These are phyloP conservation scores for Metschnikowia cerradonensis DNA, from an alignment of 805 yeast genomes.

Conservation along the genomic window DNA sequence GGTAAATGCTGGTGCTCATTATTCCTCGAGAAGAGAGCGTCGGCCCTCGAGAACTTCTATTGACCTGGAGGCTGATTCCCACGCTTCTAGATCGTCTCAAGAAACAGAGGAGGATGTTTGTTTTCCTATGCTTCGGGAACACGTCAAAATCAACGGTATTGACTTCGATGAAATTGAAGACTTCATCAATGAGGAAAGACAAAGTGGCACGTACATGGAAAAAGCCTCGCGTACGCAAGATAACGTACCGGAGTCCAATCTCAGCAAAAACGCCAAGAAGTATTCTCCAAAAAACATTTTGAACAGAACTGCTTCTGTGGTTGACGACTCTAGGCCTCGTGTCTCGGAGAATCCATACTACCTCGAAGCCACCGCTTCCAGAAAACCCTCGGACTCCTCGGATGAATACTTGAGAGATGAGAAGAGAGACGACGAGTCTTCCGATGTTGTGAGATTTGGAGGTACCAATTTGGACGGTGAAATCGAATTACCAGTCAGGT, in stretches of 20 bases:
- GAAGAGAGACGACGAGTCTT: constrained; percentile 19
- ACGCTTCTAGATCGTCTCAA: constrained; percentile 72
- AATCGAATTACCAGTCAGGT: constrained; percentile 61
- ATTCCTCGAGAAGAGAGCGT: constrained; percentile 22
- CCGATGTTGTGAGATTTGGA: constrained; percentile 40
- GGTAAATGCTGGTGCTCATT: constrained; percentile 15
- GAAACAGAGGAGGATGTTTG: constrained; percentile 98
- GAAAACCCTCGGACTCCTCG: constrained; percentile 21
- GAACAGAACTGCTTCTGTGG: constrained; percentile 6
- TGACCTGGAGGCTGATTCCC: constrained; percentile 68
- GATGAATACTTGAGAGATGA: constrained; percentile 21
- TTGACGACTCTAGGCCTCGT: neutral
- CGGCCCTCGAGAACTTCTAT: constrained; percentile 36
- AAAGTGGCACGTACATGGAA: constrained; percentile 32
- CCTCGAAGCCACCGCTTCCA: neutral
- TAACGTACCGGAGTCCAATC: constrained; percentile 24
- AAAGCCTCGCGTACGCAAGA: constrained; percentile 21
- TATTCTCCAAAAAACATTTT: constrained; percentile 53
- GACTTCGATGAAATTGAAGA: constrained; percentile 90
- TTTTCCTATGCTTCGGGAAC: constrained; percentile 81
- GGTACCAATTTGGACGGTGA: constrained; percentile 31
- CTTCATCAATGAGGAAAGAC: constrained; percentile 60
- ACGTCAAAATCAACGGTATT: constrained; percentile 62
- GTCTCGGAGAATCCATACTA: neutral
- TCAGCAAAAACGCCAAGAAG: constrained; percentile 52